phyloP scores from a whole-genome alignment of 2,329 filamentous ascomycete genomes.

The Myotisia sp. region DNA sequence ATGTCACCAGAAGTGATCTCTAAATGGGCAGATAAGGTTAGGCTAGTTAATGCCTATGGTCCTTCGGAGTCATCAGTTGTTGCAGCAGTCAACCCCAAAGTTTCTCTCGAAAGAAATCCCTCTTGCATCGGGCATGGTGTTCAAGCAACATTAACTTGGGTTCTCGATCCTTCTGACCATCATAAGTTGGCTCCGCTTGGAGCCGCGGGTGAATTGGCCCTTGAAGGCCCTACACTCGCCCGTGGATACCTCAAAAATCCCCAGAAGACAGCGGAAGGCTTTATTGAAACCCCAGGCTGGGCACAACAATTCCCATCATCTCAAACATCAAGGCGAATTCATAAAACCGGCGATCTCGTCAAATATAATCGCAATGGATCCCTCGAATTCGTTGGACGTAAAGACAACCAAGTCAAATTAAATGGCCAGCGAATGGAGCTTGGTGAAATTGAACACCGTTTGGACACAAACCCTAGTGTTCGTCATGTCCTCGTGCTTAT shows the following conservation, averaged over 20 bases:
- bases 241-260: slow-evolving; percentile 10
- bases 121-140: slow-evolving; percentile 8
- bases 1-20: slow-evolving; percentile 57
- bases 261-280: slow-evolving; percentile 9
- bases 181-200: slow-evolving; percentile 10
- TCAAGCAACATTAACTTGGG: slow-evolving; percentile 8
- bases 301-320: slow-evolving; percentile 3
- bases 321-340: slow-evolving; percentile 7
- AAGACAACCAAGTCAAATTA: slow-evolving; percentile 53
- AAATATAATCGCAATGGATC: slow-evolving; percentile 23
- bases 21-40: slow-evolving; percentile 48
- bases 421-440: slow-evolving; percentile 52
- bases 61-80: slow-evolving; percentile 47
- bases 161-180: slow-evolving; percentile 10
- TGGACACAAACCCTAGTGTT: slow-evolving; percentile 21
- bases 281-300: slow-evolving; percentile 9
- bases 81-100: slow-evolving; percentile 6
- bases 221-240: slow-evolving; percentile 9
- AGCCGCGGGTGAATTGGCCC: slow-evolving; percentile 9
- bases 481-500: slow-evolving; percentile 31
- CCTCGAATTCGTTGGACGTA: slow-evolving; percentile 38
- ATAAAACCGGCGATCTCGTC: slow-evolving; percentile 12
- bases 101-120: slow-evolving; percentile 8
- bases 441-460: slow-evolving; percentile 33
- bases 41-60: slow-evolving; percentile 67